These are phyloP conservation scores for Linnemannia hyalina DNA, from an alignment of 192 early-diverging fungal species.

Conservation along the genomic window DNA sequence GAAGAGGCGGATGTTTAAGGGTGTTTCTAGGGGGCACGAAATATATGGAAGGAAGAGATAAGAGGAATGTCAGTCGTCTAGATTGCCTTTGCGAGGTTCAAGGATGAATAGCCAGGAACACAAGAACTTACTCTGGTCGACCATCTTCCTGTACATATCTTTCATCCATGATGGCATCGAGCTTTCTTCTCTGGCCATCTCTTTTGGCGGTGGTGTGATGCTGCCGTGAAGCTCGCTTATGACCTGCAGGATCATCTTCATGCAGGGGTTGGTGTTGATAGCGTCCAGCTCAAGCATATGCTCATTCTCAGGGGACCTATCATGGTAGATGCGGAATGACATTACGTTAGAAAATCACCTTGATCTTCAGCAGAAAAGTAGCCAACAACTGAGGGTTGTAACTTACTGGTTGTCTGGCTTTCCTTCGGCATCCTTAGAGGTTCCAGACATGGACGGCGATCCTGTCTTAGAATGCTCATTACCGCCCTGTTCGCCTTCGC, in stretches of 20 bases:
- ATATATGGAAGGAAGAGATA: neutral
- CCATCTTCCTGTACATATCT: constrained; percentile 65
- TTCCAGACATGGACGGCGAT: neutral
- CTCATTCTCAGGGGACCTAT: constrained; percentile 4
- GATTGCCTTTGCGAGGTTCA: too few relatives aligned
- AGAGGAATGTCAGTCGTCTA: neutral
- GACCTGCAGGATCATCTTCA: constrained; percentile 69
- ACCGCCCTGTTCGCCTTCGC: neutral
- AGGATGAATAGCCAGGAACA: neutral
- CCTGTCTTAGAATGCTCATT: neutral
- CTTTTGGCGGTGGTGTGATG: constrained; percentile 52
- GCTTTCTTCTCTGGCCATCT: constrained; percentile 34
- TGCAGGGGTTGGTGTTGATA: constrained; percentile 74
- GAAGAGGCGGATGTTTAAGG: constrained; percentile 71
- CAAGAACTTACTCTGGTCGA: constrained; percentile 43
- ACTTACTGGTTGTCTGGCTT: constrained; percentile 23
- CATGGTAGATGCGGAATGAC: neutral
- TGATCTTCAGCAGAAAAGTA: neutral
- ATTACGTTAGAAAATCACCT: neutral
- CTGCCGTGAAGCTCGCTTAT: constrained; percentile 64
- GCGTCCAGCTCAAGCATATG: constrained; percentile 61
- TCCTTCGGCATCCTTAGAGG: neutral
- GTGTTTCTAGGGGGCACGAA: constrained; percentile 45
- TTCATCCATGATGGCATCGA: constrained; percentile 77
- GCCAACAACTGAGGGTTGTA: neutral